Evolutionary conservation across 2,329 filamentous ascomycete species (phyloP), one percentile per base, ranked within the genome.

Genomic region (Penicillium corylophilum): DNA sequence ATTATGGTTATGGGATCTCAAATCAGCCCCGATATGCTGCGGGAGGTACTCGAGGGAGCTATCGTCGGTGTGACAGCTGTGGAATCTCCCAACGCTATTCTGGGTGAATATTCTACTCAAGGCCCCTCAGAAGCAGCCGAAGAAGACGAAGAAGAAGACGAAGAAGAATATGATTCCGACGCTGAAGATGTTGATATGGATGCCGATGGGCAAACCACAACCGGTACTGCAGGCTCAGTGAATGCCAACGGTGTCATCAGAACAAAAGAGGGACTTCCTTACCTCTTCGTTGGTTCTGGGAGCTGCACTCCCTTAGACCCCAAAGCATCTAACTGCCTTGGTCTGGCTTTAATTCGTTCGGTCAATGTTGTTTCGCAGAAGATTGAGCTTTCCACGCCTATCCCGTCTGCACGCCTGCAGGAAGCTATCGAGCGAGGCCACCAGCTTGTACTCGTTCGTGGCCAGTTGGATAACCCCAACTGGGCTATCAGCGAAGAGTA

Each of bases 41-140:
- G 69, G 10, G 77, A 80, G 53, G 72, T 79, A 3, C 68, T 85
- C 18, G 77, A 82, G 39, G 82, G 81, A 36, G 70, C 77, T 4
- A 61, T 83, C 8, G 76, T 85, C 10, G 79, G 79, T 5, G 70
- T 86, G 26, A 73, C 82, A 1, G 72, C 75, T 1, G 65, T 80
- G 3, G 75, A 81, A 50, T 72, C 74, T 5, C 59, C 69, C 0
- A 61, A 55, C 36, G 68, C 69, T 8, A 62, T 75, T 4, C 48
- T 61, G 12, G 59, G 61, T 18, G 44, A 35, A 20, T 41, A 38
- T 8, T 44, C 41, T 8, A 7, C 23, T 26, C 29, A 23, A 12
- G 16, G 10, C 20, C 23, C 3, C 18, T 40, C 26, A 16, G 44
- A 49, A 22, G 28, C 44, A 39, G 52, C 57, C 22, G 46, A 55